Percentiles rank a stretch among this genome's conserved stretches.
Conservation (phyloP, 1,284 basidiomycete species). For the Volvariella surrecta region DNA sequence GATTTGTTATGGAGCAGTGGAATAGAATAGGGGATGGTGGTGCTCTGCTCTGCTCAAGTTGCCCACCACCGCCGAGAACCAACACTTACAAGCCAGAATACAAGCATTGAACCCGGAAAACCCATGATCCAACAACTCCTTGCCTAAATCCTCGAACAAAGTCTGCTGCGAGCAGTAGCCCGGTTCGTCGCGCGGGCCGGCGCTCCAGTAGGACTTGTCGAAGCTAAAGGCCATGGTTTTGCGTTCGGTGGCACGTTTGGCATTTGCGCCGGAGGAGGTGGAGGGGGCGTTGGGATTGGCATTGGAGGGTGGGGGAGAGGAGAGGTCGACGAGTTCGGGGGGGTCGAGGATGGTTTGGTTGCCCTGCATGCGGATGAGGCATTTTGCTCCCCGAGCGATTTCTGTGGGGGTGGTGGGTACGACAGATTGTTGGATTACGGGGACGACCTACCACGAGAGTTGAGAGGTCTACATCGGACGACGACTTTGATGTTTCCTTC, state of each 20-base stretch:
- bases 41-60: slow-evolving; percentile 4
- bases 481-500: slow-evolving; percentile 94
- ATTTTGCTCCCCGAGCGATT: slow-evolving; percentile 84
- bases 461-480: slow-evolving; percentile 93
- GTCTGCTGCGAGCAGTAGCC: slow-evolving; percentile 90
- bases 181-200: slow-evolving; percentile 80
- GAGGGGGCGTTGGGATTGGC: no score
- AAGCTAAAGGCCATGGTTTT: slow-evolving; percentile 88
- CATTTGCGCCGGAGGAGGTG: slow-evolving; percentile 55
- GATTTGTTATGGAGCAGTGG: no score
- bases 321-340: no score
- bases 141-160: slow-evolving; percentile 90
- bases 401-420: slow-evolving; percentile 40
- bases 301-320: no score
- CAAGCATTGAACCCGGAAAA: slow-evolving; percentile 98
- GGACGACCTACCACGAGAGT: slow-evolving; percentile 68
- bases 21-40: no score
- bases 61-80: background rate
- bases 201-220: slow-evolving; percentile 96
- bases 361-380: slow-evolving; percentile 88
- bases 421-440: slow-evolving; percentile 7
- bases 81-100: slow-evolving; percentile 88
- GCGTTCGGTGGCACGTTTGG: slow-evolving; percentile 77
- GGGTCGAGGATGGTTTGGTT: slow-evolving; percentile 88
- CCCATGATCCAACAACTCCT: slow-evolving; percentile 90